Base-by-base conservation (phyloP, 169 alveolate genomes). In the Plasmodium cynomolgi region DNA sequence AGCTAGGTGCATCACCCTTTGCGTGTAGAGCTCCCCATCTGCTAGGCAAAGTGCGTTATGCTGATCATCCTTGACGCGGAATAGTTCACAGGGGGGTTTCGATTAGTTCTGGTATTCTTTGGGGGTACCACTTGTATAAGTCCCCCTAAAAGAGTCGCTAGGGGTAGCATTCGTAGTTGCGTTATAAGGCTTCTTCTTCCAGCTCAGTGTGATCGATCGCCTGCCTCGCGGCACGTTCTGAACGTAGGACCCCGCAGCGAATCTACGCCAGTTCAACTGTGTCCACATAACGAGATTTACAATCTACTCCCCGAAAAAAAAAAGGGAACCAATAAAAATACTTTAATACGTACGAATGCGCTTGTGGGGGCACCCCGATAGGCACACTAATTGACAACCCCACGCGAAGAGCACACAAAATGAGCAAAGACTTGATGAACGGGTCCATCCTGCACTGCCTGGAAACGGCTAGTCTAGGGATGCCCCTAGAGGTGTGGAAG, bases 401-500 rank as follows among this genome's bases (percentile, higher is more conserved):
- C 17, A 73, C 81, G 47, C 8, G 47, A 31, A 6, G 29, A 73
- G 5, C 39, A n/a, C 23, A 73, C 8, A 74, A 84, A 71, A 84
- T 84, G 83, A 84, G 85, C 58, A 91, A 71, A 31, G 85, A 91
- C 75, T 56, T 91, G 83, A n/a, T 91, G 41, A 68, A 31, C 47
- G 98, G 98, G 8, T 96, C 97, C 20, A 77, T 84, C 62, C 91
- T 96, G 34, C 97, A 96, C 79, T 91, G 96, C 47, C 81, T 95
- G 41, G 98, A 96, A 88, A 96, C 98, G 29, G 97, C 96, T 33
- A 96, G 96, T 4, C 91, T 96, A 41, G 98, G 98, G 20, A 92
- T 96, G 97, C 98, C 98, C 15, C 88, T 96, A 13, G 98, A 96
- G 83, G 97, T 92, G 15, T 96, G 98, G 98, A 96, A 96, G 80